A percentile compares a stretch with the other conserved stretches of the same genome.
phyloP scores from a whole-genome alignment of 768 basidiomycete genomes.

The Agrocybe chaxingu region DNA sequence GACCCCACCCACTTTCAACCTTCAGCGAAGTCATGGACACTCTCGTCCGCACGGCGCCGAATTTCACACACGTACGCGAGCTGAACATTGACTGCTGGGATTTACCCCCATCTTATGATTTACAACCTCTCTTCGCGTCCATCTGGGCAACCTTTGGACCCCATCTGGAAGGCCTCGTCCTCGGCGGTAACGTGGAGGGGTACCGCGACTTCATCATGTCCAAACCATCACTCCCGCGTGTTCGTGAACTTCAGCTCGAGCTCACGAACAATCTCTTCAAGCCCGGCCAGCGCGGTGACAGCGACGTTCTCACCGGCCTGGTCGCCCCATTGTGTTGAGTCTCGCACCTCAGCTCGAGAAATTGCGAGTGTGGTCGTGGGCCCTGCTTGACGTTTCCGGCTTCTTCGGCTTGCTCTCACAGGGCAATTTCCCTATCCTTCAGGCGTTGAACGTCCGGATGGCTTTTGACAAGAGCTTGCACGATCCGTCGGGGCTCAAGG shows the following conservation, averaged over 20 bases:
- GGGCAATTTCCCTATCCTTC: slow-evolving; percentile 27
- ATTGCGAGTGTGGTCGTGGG: slow-evolving; percentile 39
- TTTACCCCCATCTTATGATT: slow-evolving; percentile 24
- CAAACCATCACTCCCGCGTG: slow-evolving; percentile 24
- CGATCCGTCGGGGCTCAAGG: slow-evolving; percentile 33
- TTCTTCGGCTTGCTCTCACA: slow-evolving; percentile 30
- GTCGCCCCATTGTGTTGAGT: slow-evolving; percentile 37
- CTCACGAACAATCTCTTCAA: slow-evolving; percentile 28
- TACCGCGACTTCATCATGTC: slow-evolving; percentile 31
- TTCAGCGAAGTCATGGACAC: slow-evolving; percentile 25
- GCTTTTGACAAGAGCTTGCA: slow-evolving; percentile 37
- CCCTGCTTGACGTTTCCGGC: slow-evolving; percentile 34
- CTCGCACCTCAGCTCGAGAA: slow-evolving; percentile 30
- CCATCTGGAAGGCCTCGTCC: slow-evolving; percentile 28
- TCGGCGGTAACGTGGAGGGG: slow-evolving; percentile 35
- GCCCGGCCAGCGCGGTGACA: slow-evolving; percentile 13
- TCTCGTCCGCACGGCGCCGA: slow-evolving; percentile 27
- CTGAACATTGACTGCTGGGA: slow-evolving; percentile 42
- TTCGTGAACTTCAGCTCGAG: slow-evolving; percentile 36
- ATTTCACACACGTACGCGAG: slow-evolving; percentile 26
- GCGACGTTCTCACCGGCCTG: slow-evolving; percentile 23
- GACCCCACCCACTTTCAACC: slow-evolving; percentile 5
- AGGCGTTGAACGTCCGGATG: slow-evolving; percentile 30
- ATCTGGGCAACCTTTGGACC: slow-evolving; percentile 40
- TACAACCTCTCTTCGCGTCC: slow-evolving; percentile 28